Conservation (phyloP, 495 filamentous ascomycete species). For the Daldinia caldariorum region DNA sequence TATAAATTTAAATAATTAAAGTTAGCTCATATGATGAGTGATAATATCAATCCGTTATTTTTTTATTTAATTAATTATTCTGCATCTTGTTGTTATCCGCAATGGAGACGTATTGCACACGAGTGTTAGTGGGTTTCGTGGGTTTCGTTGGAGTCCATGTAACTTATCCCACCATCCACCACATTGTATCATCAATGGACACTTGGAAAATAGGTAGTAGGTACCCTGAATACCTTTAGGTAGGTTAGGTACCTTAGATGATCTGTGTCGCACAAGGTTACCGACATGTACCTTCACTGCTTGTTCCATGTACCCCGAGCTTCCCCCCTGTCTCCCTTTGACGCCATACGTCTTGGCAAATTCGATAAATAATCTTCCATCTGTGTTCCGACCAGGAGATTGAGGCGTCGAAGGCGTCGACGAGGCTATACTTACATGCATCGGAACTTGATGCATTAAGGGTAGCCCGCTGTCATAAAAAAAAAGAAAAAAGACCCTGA, state of each 20-base stretch:
- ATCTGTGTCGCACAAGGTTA: constrained; percentile 36
- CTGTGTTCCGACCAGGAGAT: constrained; percentile 1
- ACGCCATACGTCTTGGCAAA: constrained; percentile 27
- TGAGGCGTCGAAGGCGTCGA: constrained; percentile 19
- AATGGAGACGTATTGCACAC: constrained; percentile 2
- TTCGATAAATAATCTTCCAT: constrained; percentile 23
- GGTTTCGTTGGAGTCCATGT: constrained; percentile 2
- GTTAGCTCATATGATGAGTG: not conserved
- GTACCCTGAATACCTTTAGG: too few relatives aligned
- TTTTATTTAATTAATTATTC: not conserved
- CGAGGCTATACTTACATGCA: not conserved
- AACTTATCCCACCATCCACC: not conserved
- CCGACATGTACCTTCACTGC: constrained; percentile 34
- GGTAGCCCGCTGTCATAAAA: constrained; percentile 14
- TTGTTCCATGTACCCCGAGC: constrained; percentile 33
- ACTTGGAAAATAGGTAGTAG: not conserved
- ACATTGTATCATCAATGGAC: not conserved
- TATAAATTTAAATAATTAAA: not conserved
- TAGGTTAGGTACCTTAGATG: not conserved
- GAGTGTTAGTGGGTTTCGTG: constrained; percentile 5
- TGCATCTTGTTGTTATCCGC: not conserved
- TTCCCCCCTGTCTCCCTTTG: constrained; percentile 7
- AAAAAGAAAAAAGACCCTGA: too few relatives aligned
- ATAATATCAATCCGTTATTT: not conserved
- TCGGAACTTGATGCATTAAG: constrained; percentile 22